Conservation (phyloP, 108 stramenopile species). For the Nitzschia sp. region DNA sequence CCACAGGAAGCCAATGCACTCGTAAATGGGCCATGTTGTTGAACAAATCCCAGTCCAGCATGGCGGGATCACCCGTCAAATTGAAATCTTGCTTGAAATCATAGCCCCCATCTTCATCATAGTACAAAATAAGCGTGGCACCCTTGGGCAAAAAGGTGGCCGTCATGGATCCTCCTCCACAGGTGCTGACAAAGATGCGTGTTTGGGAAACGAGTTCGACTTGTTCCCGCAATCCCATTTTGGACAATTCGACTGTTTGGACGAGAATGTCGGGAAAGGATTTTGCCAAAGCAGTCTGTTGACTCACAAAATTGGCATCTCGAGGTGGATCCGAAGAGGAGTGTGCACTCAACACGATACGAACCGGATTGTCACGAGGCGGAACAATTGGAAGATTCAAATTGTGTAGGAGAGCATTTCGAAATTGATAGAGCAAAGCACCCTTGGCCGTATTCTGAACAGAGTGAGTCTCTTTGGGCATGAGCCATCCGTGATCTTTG, state of each 20-base stretch:
- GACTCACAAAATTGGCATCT: slow-evolving; percentile 33
- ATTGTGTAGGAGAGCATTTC: slow-evolving; percentile 44
- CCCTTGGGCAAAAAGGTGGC: slow-evolving; percentile 49
- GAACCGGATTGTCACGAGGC: slow-evolving; percentile 1
- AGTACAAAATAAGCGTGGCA: slow-evolving; percentile 39
- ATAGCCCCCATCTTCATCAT: slow-evolving; percentile 25
- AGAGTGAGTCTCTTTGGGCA: slow-evolving; percentile 11
- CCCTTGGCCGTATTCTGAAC: slow-evolving; percentile 47
- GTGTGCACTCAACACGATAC: slow-evolving; percentile 43
- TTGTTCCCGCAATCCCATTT: slow-evolving; percentile 41
- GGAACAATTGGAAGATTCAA: slow-evolving; percentile 27
- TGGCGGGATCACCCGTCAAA: slow-evolving; percentile 35
- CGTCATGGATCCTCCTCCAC: slow-evolving; percentile 45
- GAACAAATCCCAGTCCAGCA: slow-evolving; percentile 51
- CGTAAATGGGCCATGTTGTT: slow-evolving; percentile 44
- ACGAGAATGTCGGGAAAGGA: slow-evolving; percentile 33
- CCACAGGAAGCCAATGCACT: slow-evolving; percentile 49
- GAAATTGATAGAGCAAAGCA: slow-evolving; percentile 38
- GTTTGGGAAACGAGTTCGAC: slow-evolving; percentile 34
- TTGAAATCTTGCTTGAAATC: slow-evolving; percentile 23
- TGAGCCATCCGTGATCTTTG: slow-evolving; percentile 46
- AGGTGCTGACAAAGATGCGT: slow-evolving; percentile 33
- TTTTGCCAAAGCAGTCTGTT: slow-evolving; percentile 20
- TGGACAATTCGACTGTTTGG: slow-evolving; percentile 23
- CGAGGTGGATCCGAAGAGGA: slow-evolving; percentile 42